phyloP scores from a whole-genome alignment of 1,284 basidiomycete genomes.

The Grifola frondosa region DNA sequence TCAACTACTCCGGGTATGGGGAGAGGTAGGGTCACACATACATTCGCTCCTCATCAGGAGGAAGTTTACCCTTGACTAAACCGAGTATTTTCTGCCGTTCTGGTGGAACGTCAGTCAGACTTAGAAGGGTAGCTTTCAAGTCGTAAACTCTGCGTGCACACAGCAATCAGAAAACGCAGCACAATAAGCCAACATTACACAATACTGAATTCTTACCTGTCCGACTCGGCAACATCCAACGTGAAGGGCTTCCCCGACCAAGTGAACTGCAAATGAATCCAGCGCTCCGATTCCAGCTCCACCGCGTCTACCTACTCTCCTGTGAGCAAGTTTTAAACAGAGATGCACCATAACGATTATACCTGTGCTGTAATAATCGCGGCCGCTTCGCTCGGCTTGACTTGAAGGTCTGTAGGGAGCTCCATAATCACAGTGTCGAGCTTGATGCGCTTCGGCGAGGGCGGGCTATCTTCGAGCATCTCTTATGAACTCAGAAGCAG shows the following conservation, averaged over 20 bases:
- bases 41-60: slow-evolving; percentile 70
- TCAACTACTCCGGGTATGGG: not conserved
- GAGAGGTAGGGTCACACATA: slow-evolving; percentile 33
- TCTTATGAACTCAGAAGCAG: too few relatives aligned
- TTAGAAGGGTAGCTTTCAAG: slow-evolving; percentile 63
- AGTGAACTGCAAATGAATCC: slow-evolving; percentile 62
- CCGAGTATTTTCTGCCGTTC: slow-evolving; percentile 90
- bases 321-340: too few relatives aligned
- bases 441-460: too few relatives aligned
- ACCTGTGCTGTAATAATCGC: not conserved
- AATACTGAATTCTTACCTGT: slow-evolving; percentile 46
- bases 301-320: too few relatives aligned
- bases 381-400: too few relatives aligned
- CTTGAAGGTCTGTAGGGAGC: too few relatives aligned
- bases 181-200: too few relatives aligned
- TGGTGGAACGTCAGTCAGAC: slow-evolving; percentile 77
- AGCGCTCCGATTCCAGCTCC: too few relatives aligned
- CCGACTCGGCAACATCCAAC: slow-evolving; percentile 67
- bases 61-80: slow-evolving; percentile 82
- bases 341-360: too few relatives aligned
- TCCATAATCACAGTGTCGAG: too few relatives aligned
- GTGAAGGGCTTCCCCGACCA: slow-evolving; percentile 62
- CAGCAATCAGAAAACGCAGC: not conserved
- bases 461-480: too few relatives aligned
- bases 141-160: slow-evolving; percentile 56